Conservation (phyloP, 2,329 filamentous ascomycete genomes). For the Macrophomina phaseolina region DNA sequence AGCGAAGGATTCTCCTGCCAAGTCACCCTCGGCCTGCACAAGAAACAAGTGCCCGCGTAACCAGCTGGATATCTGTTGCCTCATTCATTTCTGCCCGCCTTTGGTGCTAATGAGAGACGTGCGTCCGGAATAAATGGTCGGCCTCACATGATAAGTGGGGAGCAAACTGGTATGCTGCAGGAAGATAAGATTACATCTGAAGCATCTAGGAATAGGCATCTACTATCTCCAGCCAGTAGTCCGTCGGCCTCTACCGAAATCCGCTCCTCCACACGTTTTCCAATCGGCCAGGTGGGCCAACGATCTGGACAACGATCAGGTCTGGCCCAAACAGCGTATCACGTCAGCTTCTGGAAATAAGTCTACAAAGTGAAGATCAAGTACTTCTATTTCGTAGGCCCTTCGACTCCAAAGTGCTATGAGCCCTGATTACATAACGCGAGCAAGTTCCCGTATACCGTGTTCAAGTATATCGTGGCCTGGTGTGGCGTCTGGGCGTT, state of each 20-base stretch:
- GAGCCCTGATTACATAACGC: background rate
- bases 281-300: background rate
- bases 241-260: background rate
- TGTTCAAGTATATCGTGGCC: background rate
- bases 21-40: too few species aligned
- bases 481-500: background rate
- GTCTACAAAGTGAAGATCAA: background rate
- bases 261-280: background rate
- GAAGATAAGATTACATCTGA: background rate
- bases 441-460: background rate
- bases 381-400: background rate
- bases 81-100: background rate
- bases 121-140: background rate
- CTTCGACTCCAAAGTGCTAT: background rate
- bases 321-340: background rate
- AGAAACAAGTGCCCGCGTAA: too few species aligned
- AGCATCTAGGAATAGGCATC: background rate
- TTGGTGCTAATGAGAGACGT: background rate
- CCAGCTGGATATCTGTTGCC: too few species aligned
- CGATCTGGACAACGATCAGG: background rate
- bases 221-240: too few species aligned
- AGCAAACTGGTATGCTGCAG: background rate
- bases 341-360: background rate
- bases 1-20: background rate
- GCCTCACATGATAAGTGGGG: background rate